These are phyloP conservation scores for Reticulascus tulasneorum DNA, from an alignment of 2,329 filamentous ascomycete species.

Conservation along the genomic window DNA sequence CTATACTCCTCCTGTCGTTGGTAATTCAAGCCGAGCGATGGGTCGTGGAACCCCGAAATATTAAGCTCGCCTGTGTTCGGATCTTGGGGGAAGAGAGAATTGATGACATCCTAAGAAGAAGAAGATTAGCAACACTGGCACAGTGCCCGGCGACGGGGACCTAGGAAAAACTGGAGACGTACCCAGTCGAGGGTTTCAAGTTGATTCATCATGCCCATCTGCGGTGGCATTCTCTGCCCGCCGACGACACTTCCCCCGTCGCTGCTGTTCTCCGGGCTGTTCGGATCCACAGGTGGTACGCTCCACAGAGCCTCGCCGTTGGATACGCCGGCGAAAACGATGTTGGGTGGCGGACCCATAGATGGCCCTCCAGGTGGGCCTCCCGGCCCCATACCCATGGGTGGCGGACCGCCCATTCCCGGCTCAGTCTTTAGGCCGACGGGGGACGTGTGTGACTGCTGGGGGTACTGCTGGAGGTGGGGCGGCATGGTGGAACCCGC, in stretches of 20 bases:
- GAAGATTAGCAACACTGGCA: slow-evolving; percentile 1
- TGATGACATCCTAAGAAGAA: slow-evolving; percentile 28
- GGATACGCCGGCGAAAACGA: slow-evolving; percentile 43
- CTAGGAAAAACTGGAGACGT: slow-evolving; percentile 31
- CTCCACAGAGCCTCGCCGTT: slow-evolving; percentile 46
- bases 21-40: slow-evolving; percentile 25
- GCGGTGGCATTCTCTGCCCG: slow-evolving; percentile 12
- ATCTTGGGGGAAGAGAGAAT: slow-evolving; percentile 32
- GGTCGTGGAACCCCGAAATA: slow-evolving; percentile 32
- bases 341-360: slow-evolving; percentile 18
- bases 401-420: slow-evolving; percentile 4
- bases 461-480: slow-evolving; percentile 10
- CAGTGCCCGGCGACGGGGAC: background rate
- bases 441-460: slow-evolving; percentile 1
- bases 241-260: slow-evolving; percentile 32
- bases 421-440: slow-evolving; percentile 14
- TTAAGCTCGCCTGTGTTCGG: slow-evolving; percentile 33
- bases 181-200: slow-evolving; percentile 64
- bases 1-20: too few relatives aligned
- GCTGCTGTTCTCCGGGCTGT: slow-evolving; percentile 39
- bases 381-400: slow-evolving; percentile 7
- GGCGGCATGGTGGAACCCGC: slow-evolving; percentile 13
- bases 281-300: slow-evolving; percentile 31
- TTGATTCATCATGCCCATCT: slow-evolving; percentile 9
- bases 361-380: slow-evolving; percentile 1